These are phyloP conservation scores for Coix lacrymajobi DNA, from an alignment of 176 grass and related monocot genomes.

Conservation along the genomic window DNA sequence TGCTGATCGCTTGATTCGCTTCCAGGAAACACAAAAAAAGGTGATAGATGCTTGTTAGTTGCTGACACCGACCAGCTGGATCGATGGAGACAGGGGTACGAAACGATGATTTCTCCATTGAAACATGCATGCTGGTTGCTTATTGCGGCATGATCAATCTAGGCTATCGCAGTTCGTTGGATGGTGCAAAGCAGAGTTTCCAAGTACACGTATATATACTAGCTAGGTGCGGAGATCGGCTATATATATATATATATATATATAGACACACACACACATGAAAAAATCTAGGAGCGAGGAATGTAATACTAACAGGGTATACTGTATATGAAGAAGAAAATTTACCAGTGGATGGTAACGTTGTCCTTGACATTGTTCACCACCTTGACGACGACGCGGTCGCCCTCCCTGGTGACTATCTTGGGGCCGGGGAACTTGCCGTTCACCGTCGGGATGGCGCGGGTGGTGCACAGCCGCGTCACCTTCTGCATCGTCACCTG, in stretches of 20 bases:
- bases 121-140: neutral
- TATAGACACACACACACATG: no score
- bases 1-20: neutral
- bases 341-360: slow-evolving; percentile 64
- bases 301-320: no score
- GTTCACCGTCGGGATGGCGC: slow-evolving; percentile 61
- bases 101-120: neutral
- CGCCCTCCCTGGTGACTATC: slow-evolving; percentile 48
- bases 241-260: neutral
- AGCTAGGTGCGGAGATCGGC: no score
- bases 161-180: neutral
- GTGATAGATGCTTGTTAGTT: neutral
- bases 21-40: neutral
- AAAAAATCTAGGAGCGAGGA: neutral
- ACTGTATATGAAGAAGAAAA: neutral
- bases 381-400: slow-evolving; percentile 60
- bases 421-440: slow-evolving; percentile 62
- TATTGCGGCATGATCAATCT: neutral
- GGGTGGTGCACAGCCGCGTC: slow-evolving; percentile 55
- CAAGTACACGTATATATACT: no score
- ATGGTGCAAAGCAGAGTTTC: neutral
- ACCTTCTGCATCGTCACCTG: slow-evolving; percentile 43
- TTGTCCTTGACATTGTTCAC: slow-evolving; percentile 58
- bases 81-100: neutral
- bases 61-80: neutral